A percentile compares a stretch with the other conserved stretches of the same genome.
These are phyloP conservation scores for Apiotrichum akiyoshidainum DNA, from an alignment of 1,284 basidiomycete genomes.

Conservation along the genomic window DNA sequence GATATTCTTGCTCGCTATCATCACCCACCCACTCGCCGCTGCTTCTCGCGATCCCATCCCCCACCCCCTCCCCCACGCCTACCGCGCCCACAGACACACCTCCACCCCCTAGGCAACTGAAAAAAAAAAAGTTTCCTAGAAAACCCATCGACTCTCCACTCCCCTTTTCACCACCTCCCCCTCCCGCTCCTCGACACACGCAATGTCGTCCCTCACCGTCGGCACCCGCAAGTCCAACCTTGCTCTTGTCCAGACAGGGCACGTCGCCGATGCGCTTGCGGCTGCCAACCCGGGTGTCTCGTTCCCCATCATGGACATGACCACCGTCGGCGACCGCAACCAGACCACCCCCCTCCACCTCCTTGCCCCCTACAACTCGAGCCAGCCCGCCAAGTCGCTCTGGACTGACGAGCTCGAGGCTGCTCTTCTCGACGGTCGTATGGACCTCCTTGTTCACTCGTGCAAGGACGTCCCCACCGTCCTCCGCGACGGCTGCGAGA, in stretches of 20 bases:
- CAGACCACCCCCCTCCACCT: slow-evolving; percentile 62
- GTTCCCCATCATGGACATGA: slow-evolving; percentile 78
- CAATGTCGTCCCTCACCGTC: slow-evolving; percentile 53
- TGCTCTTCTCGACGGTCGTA: slow-evolving; percentile 64
- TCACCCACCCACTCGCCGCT: too few relatives aligned
- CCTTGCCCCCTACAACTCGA: slow-evolving; percentile 37
- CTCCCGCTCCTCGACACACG: background rate
- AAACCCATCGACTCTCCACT: background rate
- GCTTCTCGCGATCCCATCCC: too few relatives aligned
- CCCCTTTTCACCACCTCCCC: background rate
- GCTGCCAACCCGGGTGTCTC: slow-evolving; percentile 50
- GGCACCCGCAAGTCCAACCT: slow-evolving; percentile 83
- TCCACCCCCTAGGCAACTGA: background rate
- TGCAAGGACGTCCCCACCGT: slow-evolving; percentile 92
- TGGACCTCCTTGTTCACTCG: slow-evolving; percentile 92
- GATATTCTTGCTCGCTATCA: too few relatives aligned
- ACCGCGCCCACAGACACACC: too few relatives aligned
- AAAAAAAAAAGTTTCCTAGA: background rate
- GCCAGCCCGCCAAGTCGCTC: slow-evolving; percentile 66
- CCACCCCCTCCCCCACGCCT: too few relatives aligned
- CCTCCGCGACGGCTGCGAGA: slow-evolving; percentile 76
- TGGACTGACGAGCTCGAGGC: slow-evolving; percentile 97
- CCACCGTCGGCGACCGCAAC: slow-evolving; percentile 88
- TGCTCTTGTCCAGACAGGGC: slow-evolving; percentile 80
- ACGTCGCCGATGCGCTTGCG: slow-evolving; percentile 62